A percentile compares a stretch with the other conserved stretches of the same genome.
Evolutionary conservation across 192 early-diverging fungal genomes (phyloP).

Genomic region (Phycomyces blakesleeanus): DNA sequence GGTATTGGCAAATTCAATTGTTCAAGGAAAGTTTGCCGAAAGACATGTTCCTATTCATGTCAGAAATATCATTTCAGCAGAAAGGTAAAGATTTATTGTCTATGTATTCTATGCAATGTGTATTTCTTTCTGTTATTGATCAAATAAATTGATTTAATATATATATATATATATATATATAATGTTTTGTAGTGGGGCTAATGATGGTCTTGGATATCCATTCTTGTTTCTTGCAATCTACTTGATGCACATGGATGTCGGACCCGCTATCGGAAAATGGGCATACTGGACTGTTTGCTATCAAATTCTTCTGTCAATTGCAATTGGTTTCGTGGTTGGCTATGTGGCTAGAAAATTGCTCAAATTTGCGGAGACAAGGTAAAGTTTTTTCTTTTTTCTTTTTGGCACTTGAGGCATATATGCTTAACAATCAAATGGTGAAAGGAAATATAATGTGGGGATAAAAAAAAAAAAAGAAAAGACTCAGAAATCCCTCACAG

Average conservation of each 20-base stretch:
- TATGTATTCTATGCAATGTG: not conserved
- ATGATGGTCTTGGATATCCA: constrained; percentile 83
- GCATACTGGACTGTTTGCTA: constrained; percentile 62
- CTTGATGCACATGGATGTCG: constrained; percentile 48
- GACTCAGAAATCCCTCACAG: too few species aligned
- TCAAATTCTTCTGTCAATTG: constrained; percentile 65
- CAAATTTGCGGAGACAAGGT: constrained; percentile 51
- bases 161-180: too few species aligned
- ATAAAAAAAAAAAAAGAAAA: too few species aligned
- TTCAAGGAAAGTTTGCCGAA: constrained; percentile 89
- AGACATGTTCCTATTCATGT: constrained; percentile 68
- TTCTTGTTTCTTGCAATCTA: constrained; percentile 75
- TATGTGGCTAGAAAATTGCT: constrained; percentile 62
- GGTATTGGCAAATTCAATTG: constrained; percentile 81
- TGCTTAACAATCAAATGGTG: too few species aligned
- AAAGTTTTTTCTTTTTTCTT: not conserved
- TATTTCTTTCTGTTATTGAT: too few species aligned
- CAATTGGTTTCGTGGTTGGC: constrained; percentile 72
- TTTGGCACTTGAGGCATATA: too few species aligned
- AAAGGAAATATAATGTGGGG: not conserved
- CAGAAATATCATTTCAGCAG: constrained; percentile 69
- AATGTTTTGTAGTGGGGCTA: constrained; percentile 57
- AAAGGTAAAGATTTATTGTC: constrained; percentile 34
- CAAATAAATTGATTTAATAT: too few species aligned
- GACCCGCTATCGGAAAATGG: constrained; percentile 71